phyloP scores from a whole-genome alignment of 305 asterid species.

The Lippia alba region DNA sequence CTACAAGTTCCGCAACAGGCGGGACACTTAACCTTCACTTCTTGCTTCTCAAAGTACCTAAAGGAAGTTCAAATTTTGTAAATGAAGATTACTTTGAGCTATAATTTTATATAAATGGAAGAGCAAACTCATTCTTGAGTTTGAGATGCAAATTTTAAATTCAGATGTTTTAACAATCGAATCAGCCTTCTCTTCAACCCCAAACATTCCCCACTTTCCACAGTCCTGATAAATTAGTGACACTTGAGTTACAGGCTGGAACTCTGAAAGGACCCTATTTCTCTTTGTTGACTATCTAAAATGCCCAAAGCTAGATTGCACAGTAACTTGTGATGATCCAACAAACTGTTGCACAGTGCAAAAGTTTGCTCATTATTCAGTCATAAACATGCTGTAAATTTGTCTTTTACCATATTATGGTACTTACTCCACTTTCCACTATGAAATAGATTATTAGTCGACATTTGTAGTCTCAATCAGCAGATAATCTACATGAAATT shows the following conservation, averaged over 20 bases:
- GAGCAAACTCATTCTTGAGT: constrained; percentile 9
- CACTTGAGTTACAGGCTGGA: neutral
- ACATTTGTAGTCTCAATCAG: constrained; percentile 15
- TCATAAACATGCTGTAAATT: neutral
- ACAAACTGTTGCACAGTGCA: neutral
- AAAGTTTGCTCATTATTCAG: neutral
- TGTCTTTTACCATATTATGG: neutral
- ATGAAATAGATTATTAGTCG: neutral
- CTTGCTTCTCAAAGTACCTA: constrained; percentile 77
- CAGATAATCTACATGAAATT: constrained; percentile 4
- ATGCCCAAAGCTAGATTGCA: constrained; percentile 3
- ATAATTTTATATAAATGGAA: constrained; percentile 6
- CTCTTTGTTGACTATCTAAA: constrained; percentile 10
- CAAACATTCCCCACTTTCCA: constrained; percentile 1
- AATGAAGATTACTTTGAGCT: constrained; percentile 18
- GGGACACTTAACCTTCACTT: constrained; percentile 77
- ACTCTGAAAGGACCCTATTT: neutral
- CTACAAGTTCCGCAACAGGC: constrained; percentile 79
- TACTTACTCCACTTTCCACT: constrained; percentile 3
- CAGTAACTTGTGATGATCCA: neutral
- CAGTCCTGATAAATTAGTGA: constrained; percentile 14
- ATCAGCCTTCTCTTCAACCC: neutral
- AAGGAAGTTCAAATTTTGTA: constrained; percentile 32
- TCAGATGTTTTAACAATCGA: constrained; percentile 19
- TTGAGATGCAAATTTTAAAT: constrained; percentile 9